Conservation (phyloP, 345 rosid species). For the Eucalyptus cladocalyx region DNA sequence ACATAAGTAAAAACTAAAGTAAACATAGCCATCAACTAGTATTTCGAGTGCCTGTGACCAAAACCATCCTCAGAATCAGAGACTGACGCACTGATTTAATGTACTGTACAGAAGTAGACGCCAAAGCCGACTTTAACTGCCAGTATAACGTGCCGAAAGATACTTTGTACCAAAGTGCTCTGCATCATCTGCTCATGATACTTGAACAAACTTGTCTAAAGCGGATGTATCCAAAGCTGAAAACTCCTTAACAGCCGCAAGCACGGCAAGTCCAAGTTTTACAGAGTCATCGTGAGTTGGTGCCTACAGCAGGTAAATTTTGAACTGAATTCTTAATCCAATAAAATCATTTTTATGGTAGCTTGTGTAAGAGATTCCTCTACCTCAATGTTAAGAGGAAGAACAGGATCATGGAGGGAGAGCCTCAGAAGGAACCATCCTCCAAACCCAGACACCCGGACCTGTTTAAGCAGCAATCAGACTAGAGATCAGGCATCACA, state of each 20-base stretch:
- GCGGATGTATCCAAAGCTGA: conserved; percentile 74
- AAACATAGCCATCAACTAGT: neutral
- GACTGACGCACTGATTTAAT: neutral
- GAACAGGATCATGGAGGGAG: conserved; percentile 96
- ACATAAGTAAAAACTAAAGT: neutral
- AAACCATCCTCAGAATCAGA: neutral
- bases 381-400: conserved; percentile 98
- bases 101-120: neutral
- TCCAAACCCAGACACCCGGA: conserved; percentile 81
- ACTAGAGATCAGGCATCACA: neutral
- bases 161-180: neutral
- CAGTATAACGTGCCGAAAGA: neutral
- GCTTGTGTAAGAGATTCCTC: neutral
- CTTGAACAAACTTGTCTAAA: conserved; percentile 40
- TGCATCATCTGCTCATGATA: neutral
- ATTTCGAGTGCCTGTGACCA: neutral
- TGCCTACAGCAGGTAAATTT: conserved; percentile 23
- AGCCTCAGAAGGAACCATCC: conserved; percentile 99
- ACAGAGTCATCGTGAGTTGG: conserved; percentile 65
- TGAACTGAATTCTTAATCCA: neutral
- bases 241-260: conserved; percentile 56
- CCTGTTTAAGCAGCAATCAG: conserved; percentile 19
- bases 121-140: neutral
- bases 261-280: conserved; percentile 63
- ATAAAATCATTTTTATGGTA: neutral